These are phyloP conservation scores for Myriosclerotinia curreyana DNA, from an alignment of 2,329 filamentous ascomycete species.

Conservation along the genomic window DNA sequence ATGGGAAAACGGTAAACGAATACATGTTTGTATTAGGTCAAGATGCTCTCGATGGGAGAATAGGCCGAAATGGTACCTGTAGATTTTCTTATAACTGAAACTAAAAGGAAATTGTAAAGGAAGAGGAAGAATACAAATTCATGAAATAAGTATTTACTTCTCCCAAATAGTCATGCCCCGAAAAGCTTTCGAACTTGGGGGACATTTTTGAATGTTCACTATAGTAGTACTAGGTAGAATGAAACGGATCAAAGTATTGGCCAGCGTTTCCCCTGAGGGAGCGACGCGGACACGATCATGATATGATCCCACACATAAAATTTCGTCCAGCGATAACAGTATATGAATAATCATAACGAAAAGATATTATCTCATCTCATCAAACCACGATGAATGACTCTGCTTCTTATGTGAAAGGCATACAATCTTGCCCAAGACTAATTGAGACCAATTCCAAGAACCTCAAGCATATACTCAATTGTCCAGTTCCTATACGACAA, in stretches of 20 bases:
- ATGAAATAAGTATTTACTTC: not conserved
- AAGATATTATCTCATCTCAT: conserved; percentile 12
- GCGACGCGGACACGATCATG: not conserved
- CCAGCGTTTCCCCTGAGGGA: not conserved
- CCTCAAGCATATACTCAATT: not conserved
- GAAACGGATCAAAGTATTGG: not conserved
- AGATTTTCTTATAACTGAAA: not conserved
- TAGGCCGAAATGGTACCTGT: not conserved
- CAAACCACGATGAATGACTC: not conserved
- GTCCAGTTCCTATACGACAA: conserved; percentile 3
- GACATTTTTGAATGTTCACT: not conserved
- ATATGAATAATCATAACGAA: conserved; percentile 16
- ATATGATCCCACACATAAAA: not conserved
- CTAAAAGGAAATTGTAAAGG: not conserved
- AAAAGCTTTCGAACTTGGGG: not conserved
- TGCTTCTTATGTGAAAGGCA: conserved; percentile 9
- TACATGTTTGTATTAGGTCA: not conserved
- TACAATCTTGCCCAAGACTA: conserved; percentile 9
- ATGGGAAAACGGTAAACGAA: conserved; percentile 4
- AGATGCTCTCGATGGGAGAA: not conserved
- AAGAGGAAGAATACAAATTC: not conserved
- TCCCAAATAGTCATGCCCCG: not conserved
- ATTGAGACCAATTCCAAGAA: conserved; percentile 7
- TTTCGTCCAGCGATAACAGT: conserved; percentile 9
- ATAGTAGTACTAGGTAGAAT: not conserved